These are phyloP conservation scores for Citrullus mucosospermus DNA, from an alignment of 306 rosid species.

Conservation along the genomic window DNA sequence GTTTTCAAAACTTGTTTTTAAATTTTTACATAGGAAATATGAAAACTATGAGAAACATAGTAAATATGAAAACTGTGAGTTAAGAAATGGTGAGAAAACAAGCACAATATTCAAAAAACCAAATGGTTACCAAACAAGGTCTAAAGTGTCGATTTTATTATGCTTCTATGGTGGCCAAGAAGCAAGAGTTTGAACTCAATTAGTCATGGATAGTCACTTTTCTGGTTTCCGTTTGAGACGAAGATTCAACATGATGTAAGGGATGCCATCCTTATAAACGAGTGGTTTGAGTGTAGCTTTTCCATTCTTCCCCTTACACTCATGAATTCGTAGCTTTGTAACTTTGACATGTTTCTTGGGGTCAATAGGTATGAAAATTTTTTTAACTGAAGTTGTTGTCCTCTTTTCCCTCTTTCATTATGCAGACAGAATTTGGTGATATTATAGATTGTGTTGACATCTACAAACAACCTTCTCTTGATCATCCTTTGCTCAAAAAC, in stretches of 20 bases:
- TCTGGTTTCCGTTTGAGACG: neutral
- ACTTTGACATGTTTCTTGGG: too few relatives aligned
- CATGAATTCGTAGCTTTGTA: neutral
- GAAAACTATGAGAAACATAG: too few relatives aligned
- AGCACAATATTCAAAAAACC: too few relatives aligned
- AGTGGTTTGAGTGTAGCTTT: neutral
- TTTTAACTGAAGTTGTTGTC: too few relatives aligned
- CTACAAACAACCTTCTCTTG: slow-evolving; percentile 18
- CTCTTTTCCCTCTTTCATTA: neutral
- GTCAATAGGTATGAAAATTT: too few relatives aligned
- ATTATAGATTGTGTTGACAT: slow-evolving; percentile 19
- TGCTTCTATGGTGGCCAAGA: neutral
- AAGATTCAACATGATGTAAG: neutral
- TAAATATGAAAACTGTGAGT: too few relatives aligned
- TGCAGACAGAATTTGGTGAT: slow-evolving; percentile 13
- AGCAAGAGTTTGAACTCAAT: neutral
- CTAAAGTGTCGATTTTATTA: neutral
- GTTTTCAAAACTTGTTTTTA: too few relatives aligned
- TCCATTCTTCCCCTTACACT: neutral
- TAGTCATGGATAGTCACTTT: neutral
- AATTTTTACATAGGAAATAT: too few relatives aligned
- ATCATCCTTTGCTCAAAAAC: slow-evolving; percentile 19
- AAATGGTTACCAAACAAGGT: too few relatives aligned
- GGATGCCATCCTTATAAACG: neutral
- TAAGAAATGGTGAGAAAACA: too few relatives aligned